Evolutionary conservation across 2,329 filamentous ascomycete species (phyloP), one percentile per base, ranked within the genome.

Genomic region (Penicillium thymicola): DNA sequence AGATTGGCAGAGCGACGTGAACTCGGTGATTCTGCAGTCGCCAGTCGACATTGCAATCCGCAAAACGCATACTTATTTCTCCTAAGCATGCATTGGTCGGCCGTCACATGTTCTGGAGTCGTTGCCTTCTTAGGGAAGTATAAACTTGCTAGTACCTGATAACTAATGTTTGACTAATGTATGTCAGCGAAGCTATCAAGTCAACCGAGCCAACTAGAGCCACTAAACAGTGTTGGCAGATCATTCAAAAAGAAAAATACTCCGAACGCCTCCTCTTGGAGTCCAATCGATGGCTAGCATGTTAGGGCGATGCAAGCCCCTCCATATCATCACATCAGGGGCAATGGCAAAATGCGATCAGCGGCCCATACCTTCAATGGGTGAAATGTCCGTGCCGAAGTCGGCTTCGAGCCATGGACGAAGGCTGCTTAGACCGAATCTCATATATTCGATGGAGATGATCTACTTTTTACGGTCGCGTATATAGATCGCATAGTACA

Each of bases 21-120:
- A 57, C 58, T 58, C 25, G 42, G 58, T 64, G 62, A 64, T 59
- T 54, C 56, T 66, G 64, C 58, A 64, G 52, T 62, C 57, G 51
- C 58, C 59, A 61, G 61, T 60, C 61, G 18, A 43, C 13, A 59
- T 61, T 36, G 25, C 23, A 66, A 66, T 65, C 23, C 47, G 45
- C 28, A 42, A 54, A 47, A 56, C 18, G 56, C 60, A 59, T 41
- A 51, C 10, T 53, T 41, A 40, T 46, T 51, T 43, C 37, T 49
- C 48, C 25, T 27, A 41, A 9, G 30, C 47, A 41, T 45, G 51
- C 57, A 63, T 55, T 30, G 40, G 14, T 44, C 45, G 21, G 27
- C 37, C 46, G 48, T 60, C 63, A 65, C 63, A 63, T 65, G 63
- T 55, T 41, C 49, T 50, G 30, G 13, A 44, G 32, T n/a, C 14